Conservation (phyloP, 371 early-diverging fungal genomes). For the Funneliformis caledonium region DNA sequence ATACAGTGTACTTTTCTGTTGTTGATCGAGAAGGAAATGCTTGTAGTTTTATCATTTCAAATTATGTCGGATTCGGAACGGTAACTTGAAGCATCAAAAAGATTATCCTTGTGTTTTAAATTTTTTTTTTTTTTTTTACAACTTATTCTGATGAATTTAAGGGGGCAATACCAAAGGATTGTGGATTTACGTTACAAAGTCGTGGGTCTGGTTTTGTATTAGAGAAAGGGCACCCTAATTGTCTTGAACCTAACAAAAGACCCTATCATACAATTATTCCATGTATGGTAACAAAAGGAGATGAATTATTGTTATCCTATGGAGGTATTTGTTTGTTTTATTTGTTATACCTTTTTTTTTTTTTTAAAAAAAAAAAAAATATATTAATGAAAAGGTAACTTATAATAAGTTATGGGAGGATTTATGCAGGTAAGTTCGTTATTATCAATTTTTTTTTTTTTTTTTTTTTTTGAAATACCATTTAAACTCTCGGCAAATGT, state of each 20-base stretch:
- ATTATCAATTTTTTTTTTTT: background rate
- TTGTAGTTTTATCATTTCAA: slow-evolving; percentile 74
- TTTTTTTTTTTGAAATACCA: background rate
- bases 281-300: slow-evolving; percentile 62
- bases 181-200: slow-evolving; percentile 78
- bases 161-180: slow-evolving; percentile 64
- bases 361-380: background rate
- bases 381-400: background rate
- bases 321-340: slow-evolving; percentile 49
- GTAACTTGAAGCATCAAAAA: background rate
- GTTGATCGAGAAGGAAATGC: slow-evolving; percentile 84
- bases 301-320: slow-evolving; percentile 58
- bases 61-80: slow-evolving; percentile 22
- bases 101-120: too few relatives aligned
- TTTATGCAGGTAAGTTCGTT: slow-evolving; percentile 44
- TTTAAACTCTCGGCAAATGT: background rate
- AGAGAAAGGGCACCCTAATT: slow-evolving; percentile 67
- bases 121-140: background rate
- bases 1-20: slow-evolving; percentile 81
- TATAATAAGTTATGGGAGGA: slow-evolving; percentile 54
- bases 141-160: slow-evolving; percentile 38
- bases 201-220: slow-evolving; percentile 74
- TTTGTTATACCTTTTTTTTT: slow-evolving; percentile 36
- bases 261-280: slow-evolving; percentile 89
- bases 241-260: slow-evolving; percentile 74